Base-by-base conservation (phyloP, 2,329 filamentous ascomycete genomes). In the Ramichloridium luteum region DNA sequence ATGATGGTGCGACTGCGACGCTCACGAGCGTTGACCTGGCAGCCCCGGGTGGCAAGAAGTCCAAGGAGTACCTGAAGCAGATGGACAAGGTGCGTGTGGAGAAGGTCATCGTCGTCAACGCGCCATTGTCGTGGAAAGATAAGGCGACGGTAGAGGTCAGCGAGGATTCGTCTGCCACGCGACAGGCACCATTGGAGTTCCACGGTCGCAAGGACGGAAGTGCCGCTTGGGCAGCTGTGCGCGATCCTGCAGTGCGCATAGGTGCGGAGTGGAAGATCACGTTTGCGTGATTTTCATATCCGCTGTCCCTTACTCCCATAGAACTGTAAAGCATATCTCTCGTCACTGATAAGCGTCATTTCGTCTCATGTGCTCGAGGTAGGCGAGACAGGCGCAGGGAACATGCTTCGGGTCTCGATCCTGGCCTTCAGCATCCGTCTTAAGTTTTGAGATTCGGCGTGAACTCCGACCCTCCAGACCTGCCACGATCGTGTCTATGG, bases 41-140 rank as follows among this genome's bases (percentile, higher is more conserved):
- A 6, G 11, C 37, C 6, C 18, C 35, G 8, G 44, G 38, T n/a
- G 70, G 70, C 4, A 60, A 75, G 41, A 71, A 80, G 57, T 72
- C 75, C 11, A 76, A 78, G 23, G 67, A 70, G 18, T 96, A 85
- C 65, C 59, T 86, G 40, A 81, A 88, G 66, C 66, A 61, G 4
- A 92, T 94, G 79, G 67, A 70, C 16, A 66, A 71, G 27, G 84
- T 96, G 3, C 63, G 69, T 5, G 74, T 96, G 1, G 85, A 93
- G 62, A 85, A 80, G 60, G 70, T 96, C 34, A 66, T 96, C 28
- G 48, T 98, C 29, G 74, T 96, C 13, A 83, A 82, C 27, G 83
- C 82, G 3, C 81, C 84, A 1, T 63, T 68, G 18, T 59, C 62
- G 13, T 93, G 85, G 86, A 70, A 70, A 40, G 62, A 60, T 29